Evolutionary conservation across 75 land plant genomes (phyloP), one percentile per base, ranked within the genome.

Genomic region (Cunninghamia lanceolata): DNA sequence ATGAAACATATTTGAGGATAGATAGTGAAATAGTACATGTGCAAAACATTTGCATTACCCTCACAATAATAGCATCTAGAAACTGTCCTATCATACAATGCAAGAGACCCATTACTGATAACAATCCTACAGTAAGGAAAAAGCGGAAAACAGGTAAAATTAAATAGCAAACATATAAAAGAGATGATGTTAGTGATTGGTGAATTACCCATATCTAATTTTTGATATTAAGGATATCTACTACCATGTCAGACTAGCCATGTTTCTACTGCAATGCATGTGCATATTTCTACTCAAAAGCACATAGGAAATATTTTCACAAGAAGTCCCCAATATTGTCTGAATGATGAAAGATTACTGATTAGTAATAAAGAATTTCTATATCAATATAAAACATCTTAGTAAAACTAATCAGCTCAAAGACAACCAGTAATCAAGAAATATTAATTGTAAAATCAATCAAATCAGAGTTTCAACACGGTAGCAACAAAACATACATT

Each of bases 231-330:
- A 80, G 0, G 0, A 14, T 80, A 43, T 40, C 21, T 77, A 3
- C 82, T 28, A 28, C 46, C 13, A 11, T n/a, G 46, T 11, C 14
- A n/a, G 15, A 80, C 17, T 45, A 19, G 30, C n/a, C 46, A 45
- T 45, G 38, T 43, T 80, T n/a, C 46, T 40, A 45, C 46, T 80
- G 9, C 46, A 28, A 42, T 21, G 30, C 52, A 14, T 38, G 2
- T n/a, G 50, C 47, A 45, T 25, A 80, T n/a, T 45, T 80, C n/a
- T n/a, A 80, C 43, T 77, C 80, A 21, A 77, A 77, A 77, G 28
- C 17, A 45, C 46, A n/a, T 32, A 43, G n/a, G 30, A 7, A 80
- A 80, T 45, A n/a, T 45, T 45, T 80, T 80, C 45, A 28, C n/a
- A n/a, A 45, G 47, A 3, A 28, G n/a, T 45, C 82, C 42, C 15